phyloP scores from a whole-genome alignment of 78 protist genomes.

The Creolimax fragrantissima region DNA sequence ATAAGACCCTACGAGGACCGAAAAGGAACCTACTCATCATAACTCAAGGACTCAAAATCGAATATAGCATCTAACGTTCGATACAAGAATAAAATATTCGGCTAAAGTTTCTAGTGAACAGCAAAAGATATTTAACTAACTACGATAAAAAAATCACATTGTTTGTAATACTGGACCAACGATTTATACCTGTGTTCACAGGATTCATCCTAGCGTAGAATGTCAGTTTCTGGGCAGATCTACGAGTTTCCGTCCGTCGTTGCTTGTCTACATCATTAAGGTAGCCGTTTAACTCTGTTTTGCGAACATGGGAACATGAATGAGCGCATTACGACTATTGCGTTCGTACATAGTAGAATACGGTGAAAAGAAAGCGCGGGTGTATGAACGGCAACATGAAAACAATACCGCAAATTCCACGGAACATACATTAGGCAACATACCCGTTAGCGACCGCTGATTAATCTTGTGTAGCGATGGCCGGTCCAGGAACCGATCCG shows the following conservation, averaged over 20 bases:
- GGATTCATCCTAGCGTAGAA: background rate
- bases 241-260: background rate
- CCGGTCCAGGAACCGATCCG: background rate
- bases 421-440: background rate
- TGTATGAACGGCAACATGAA: background rate
- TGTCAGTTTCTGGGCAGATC: background rate
- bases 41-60: background rate
- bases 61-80: background rate
- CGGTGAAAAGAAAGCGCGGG: background rate
- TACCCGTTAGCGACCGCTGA: background rate
- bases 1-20: background rate
- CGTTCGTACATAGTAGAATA: background rate
- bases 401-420: background rate
- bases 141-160: background rate
- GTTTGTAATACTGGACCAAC: too few species aligned
- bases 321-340: background rate
- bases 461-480: background rate
- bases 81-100: background rate
- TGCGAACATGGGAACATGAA: background rate
- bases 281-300: background rate
- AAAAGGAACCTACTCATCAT: background rate
- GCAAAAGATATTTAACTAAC: background rate
- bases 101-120: background rate
- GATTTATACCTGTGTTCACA: background rate
- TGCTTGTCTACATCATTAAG: background rate